A percentile compares a stretch with the other conserved stretches of the same genome.
These are phyloP conservation scores for Leucocoprinus leucothites DNA, from an alignment of 768 basidiomycete species.

Conservation along the genomic window DNA sequence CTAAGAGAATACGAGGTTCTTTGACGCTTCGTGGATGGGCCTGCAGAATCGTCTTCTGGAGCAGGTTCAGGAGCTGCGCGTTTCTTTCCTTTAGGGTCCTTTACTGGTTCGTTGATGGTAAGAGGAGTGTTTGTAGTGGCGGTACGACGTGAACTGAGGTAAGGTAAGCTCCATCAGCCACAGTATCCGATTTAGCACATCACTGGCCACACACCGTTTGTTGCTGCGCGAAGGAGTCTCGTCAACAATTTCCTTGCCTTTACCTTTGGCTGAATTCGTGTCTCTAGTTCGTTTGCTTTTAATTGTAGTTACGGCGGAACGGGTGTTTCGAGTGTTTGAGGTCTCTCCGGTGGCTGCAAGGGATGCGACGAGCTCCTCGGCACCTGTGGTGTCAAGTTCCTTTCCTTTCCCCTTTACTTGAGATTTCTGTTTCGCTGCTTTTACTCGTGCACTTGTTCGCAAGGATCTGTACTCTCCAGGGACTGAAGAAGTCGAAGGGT, in stretches of 20 bases:
- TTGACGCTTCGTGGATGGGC: slow-evolving; percentile 59
- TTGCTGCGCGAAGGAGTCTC: slow-evolving; percentile 44
- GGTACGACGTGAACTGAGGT: slow-evolving; percentile 57
- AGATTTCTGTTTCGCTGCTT: slow-evolving; percentile 70
- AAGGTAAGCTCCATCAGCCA: slow-evolving; percentile 15
- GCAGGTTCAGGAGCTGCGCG: slow-evolving; percentile 73
- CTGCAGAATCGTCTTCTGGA: slow-evolving; percentile 59
- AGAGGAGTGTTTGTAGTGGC: slow-evolving; percentile 37
- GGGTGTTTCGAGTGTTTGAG: slow-evolving; percentile 38
- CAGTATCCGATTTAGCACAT: slow-evolving; percentile 26
- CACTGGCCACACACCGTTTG: slow-evolving; percentile 56
- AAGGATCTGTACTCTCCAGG: slow-evolving; percentile 44
- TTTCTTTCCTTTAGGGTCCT: slow-evolving; percentile 90
- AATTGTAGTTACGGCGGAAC: slow-evolving; percentile 34
- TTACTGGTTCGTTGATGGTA: slow-evolving; percentile 73
- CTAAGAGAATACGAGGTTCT: slow-evolving; percentile 68
- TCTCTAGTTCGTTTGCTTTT: slow-evolving; percentile 57
- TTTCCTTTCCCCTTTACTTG: slow-evolving; percentile 53
- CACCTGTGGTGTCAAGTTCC: slow-evolving; percentile 45
- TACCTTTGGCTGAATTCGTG: slow-evolving; percentile 50
- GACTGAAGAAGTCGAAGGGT: slow-evolving; percentile 35
- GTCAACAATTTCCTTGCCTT: slow-evolving; percentile 57
- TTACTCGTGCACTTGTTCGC: slow-evolving; percentile 75
- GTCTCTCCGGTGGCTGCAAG: slow-evolving; percentile 30
- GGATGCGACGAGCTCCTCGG: slow-evolving; percentile 27